phyloP scores from a whole-genome alignment of 306 rosid species.

The Medicago arabica region DNA sequence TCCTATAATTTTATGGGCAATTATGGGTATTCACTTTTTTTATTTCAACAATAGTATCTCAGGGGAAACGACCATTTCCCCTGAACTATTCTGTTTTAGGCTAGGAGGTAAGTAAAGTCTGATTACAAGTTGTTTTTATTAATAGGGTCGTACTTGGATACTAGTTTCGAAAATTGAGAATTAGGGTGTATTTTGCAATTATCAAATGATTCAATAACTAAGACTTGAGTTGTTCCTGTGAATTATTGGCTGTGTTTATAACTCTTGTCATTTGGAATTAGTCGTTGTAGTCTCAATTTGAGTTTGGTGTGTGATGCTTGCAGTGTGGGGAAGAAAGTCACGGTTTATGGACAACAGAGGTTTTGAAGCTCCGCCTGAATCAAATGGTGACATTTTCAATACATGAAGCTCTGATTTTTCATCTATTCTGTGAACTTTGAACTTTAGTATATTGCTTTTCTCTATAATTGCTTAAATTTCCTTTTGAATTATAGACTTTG shows the following conservation, averaged over 20 bases:
- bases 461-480: constrained; percentile 29
- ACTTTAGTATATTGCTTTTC: no score
- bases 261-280: constrained; percentile 30
- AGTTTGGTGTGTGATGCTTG: constrained; percentile 36
- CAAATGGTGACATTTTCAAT: constrained; percentile 41
- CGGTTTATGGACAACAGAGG: constrained; percentile 39
- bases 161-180: background rate
- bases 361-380: constrained; percentile 38
- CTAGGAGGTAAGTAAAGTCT: background rate
- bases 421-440: no score
- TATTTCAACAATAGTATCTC: background rate
- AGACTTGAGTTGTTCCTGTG: constrained; percentile 27
- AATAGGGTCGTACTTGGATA: background rate
- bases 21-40: background rate
- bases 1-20: background rate
- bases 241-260: background rate
- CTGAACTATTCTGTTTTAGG: background rate
- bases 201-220: constrained; percentile 19
- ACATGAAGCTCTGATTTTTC: constrained; percentile 14
- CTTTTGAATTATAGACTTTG: constrained; percentile 53
- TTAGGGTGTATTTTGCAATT: background rate
- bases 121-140: background rate
- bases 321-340: constrained; percentile 48
- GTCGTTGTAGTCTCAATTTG: constrained; percentile 34
- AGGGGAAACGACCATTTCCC: background rate